Evolutionary conservation across 345 rosid genomes (phyloP), one percentile per base, ranked within the genome.

Genomic region (Camelina sativa): DNA sequence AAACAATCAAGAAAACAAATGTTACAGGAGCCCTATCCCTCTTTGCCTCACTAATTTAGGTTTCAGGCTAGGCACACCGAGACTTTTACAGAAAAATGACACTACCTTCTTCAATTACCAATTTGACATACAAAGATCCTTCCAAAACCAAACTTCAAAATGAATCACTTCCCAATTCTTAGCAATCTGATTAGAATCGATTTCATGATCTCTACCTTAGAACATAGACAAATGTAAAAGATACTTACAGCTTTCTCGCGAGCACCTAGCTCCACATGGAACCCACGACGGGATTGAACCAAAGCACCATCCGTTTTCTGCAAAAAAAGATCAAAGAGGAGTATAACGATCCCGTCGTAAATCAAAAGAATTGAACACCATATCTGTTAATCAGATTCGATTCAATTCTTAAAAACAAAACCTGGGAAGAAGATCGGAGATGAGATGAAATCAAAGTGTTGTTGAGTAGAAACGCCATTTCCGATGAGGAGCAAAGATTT

Each of bases 181-280:
- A 23, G 2, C 25, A 23, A 23, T 23, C 25, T 23, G 25, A 23
- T 2, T 23, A 23, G 4, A 62, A 72, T 9, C 19, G 52, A 62
- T 35, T 7, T 11, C 2, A 11, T 55, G 38, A 64, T 70, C 47
- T 34, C 8, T 69, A 56, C 40, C 22, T 32, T 37, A 62, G 19
- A 54, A 75, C 40, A 34, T 28, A 52, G 58, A 65, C 56, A 43
- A 16, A 11, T 37, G 23, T 48, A 43, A 55, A 7, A 23, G 41
- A 70, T 30, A 67, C 96, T 84, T 71, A 95, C 99, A 81, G 97
- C 92, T 89, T 89, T 85, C 83, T 92, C 99, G 15, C 99, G 96
- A 75, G 89, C 80, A 19, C 97, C 99, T 0, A 80, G 88, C 50
- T 87, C 92, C 38, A 90, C 88, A 67, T 92, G 97, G 65, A 82